These are phyloP conservation scores for Dittrichia graveolens DNA, from an alignment of 129 eudicot species.

Conservation along the genomic window DNA sequence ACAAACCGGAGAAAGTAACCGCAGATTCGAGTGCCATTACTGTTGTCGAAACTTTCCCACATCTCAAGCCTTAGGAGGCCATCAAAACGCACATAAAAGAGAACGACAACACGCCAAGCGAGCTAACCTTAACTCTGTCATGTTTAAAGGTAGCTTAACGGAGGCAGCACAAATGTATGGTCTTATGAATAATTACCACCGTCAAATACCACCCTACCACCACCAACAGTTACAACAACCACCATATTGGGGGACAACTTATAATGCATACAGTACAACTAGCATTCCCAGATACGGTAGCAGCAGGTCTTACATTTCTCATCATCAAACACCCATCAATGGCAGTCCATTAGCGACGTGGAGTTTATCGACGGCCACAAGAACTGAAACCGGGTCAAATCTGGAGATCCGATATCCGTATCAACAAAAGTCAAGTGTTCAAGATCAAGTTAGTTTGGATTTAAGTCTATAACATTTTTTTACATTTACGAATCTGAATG, in stretches of 20 bases:
- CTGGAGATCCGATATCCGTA: conserved; percentile 45
- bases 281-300: background rate
- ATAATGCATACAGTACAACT: conserved; percentile 3
- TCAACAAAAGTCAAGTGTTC: conserved; percentile 46
- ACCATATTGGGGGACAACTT: conserved; percentile 33
- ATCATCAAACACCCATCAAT: conserved; percentile 48
- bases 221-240: conserved; percentile 29
- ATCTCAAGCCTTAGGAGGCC: conserved; percentile 95
- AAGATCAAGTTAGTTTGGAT: conserved; percentile 92
- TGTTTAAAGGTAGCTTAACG: conserved; percentile 39
- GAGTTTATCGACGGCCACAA: conserved; percentile 44
- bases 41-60: conserved; percentile 89
- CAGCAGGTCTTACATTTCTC: conserved; percentile 16
- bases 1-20: conserved; percentile 40
- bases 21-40: conserved; percentile 82
- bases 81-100: conserved; percentile 92
- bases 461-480: conserved; percentile 52
- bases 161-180: conserved; percentile 49
- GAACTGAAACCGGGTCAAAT: conserved; percentile 21
- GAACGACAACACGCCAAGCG: conserved; percentile 90
- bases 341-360: conserved; percentile 62
- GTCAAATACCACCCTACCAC: conserved; percentile 28
- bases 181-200: conserved; percentile 51
- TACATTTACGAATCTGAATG: background rate
- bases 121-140: conserved; percentile 64